These are phyloP conservation scores for Penicillium sp. DNA, from an alignment of 2,329 filamentous ascomycete species.

Conservation along the genomic window DNA sequence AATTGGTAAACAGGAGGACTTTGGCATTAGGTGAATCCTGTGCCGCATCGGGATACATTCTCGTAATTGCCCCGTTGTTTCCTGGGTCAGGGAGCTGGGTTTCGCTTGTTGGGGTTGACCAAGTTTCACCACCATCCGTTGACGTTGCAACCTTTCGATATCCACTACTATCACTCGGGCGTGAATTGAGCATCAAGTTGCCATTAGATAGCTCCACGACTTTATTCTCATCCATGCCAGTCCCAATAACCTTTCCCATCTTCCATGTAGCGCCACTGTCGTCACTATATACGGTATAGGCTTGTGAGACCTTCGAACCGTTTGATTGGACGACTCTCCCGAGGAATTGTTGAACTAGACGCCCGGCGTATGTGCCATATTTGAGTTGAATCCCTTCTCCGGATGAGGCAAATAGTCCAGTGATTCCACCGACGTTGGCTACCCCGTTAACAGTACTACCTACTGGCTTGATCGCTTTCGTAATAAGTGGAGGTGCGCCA, in stretches of 20 bases:
- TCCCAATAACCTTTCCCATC: background rate
- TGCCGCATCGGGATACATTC: background rate
- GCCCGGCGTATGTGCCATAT: background rate
- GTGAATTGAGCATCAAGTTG: background rate
- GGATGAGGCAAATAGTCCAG: background rate
- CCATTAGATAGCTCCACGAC: background rate
- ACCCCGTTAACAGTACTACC: background rate
- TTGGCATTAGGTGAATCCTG: background rate
- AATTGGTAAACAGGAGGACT: background rate
- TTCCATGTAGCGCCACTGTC: background rate
- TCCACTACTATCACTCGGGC: background rate
- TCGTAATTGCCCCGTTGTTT: background rate
- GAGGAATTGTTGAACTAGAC: background rate
- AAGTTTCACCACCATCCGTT: background rate
- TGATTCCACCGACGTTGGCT: background rate
- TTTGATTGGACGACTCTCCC: background rate
- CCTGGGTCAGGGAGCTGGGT: background rate
- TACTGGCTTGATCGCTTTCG: background rate
- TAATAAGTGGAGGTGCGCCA: background rate
- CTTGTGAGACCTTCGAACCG: background rate
- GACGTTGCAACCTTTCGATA: background rate
- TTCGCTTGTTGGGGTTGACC: background rate
- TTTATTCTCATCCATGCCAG: background rate
- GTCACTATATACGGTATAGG: background rate
- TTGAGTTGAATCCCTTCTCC: background rate